Base-by-base conservation (phyloP, 305 asterid genomes). In the Ilex paraguariensis region DNA sequence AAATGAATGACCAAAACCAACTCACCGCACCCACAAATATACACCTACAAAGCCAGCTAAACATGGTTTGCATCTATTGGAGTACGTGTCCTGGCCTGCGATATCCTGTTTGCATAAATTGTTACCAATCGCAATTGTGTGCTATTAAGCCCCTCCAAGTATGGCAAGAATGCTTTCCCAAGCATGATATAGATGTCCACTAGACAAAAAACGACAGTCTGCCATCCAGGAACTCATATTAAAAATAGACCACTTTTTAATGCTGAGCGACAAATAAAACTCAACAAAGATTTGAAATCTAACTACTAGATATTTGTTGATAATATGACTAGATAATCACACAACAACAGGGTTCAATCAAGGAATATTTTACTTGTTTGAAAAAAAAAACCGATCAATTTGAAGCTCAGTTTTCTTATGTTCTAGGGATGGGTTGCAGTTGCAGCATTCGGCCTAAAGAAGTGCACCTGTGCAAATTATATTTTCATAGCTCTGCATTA, bases 141-240 rank as follows among this genome's bases (percentile, higher is more conserved):
- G 76, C 93, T 90, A 63, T 87, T 93, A 40, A 93, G 89, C 36
- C 95, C 97, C 67, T 90, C 99, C 92, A 93, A 68, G 75, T 90
- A 86, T 52, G 99, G 99, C 80, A 90, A 76, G 74, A 93, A 93
- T 66, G 89, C 82, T 81, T 86, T 93, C 63, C 99, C 99, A 21
- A 93, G 87, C 99, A 90, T 84, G 70, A 93, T 90, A 54, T 93
- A 93, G 48, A 93, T 90, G 81, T 93, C 99, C 30, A 93, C 99
- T 42, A 93, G 90, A 69, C 99, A 93, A 80, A 93, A 93, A 44
- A 93, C 99, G 60, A 93, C 99, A 30, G 95, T 93, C 99, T 93
- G 95, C 90, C 59, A 64, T 31, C 49, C 46, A 77, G 57, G 62
- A 70, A 46, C 10, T 46, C 3, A 46, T 59, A 67, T 32, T 63